These are phyloP conservation scores for Trichomonascus vanleenenianus DNA, from an alignment of 805 yeast genomes.

Conservation along the genomic window DNA sequence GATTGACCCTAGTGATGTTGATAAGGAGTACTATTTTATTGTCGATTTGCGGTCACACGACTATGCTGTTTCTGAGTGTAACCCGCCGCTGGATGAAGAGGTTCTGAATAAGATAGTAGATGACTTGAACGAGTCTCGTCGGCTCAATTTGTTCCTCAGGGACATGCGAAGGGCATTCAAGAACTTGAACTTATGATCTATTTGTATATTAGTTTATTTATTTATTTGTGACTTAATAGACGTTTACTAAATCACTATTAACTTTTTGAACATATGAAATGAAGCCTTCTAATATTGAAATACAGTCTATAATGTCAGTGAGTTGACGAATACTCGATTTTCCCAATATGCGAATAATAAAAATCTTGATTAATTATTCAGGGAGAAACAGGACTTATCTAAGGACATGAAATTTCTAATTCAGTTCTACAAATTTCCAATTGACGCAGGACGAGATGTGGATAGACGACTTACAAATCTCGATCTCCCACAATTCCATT, in stretches of 20 bases:
- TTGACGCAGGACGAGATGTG: too few relatives aligned
- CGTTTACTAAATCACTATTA: not conserved
- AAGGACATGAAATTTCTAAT: too few relatives aligned
- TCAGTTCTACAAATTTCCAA: too few relatives aligned
- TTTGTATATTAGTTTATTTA: not conserved
- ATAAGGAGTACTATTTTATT: constrained; percentile 36
- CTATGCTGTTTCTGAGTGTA: constrained; percentile 28
- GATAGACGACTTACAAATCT: too few relatives aligned
- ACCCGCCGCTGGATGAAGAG: constrained; percentile 32
- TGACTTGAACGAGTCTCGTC: constrained; percentile 20
- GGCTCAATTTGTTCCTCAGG: constrained; percentile 21
- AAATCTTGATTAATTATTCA: too few relatives aligned
- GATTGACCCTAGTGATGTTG: constrained; percentile 38
- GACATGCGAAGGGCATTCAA: constrained; percentile 24
- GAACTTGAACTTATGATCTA: not conserved
- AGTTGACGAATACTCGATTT: too few relatives aligned
- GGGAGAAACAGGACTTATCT: too few relatives aligned
- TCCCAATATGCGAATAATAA: too few relatives aligned
- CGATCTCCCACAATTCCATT: not conserved
- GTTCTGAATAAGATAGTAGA: constrained; percentile 15
- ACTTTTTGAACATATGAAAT: too few relatives aligned
- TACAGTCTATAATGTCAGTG: too few relatives aligned
- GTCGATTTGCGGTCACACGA: constrained; percentile 39
- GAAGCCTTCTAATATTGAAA: too few relatives aligned
- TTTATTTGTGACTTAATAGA: constrained; percentile 4